These are phyloP conservation scores for Neurospora sp. DNA, from an alignment of 495 filamentous ascomycete species.

Conservation along the genomic window DNA sequence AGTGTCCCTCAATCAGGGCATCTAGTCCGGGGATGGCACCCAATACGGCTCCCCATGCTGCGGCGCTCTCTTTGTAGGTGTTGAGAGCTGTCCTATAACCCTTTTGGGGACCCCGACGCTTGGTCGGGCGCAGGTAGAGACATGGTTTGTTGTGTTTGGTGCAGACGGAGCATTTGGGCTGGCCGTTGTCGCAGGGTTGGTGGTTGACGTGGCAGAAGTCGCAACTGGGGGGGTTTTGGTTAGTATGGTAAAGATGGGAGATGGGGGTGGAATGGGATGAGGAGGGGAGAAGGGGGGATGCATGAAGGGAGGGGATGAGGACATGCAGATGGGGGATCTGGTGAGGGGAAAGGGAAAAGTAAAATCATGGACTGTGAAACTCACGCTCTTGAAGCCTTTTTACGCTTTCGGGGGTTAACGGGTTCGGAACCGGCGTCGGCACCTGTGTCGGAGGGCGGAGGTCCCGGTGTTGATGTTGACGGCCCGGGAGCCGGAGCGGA, in stretches of 20 bases:
- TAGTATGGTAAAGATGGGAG: neutral
- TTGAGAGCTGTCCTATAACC: constrained; percentile 30
- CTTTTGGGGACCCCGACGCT: constrained; percentile 28
- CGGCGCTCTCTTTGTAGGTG: constrained; percentile 30
- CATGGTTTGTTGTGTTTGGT: constrained; percentile 28
- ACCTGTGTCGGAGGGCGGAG: constrained; percentile 13
- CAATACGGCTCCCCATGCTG: constrained; percentile 28
- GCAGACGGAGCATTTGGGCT: constrained; percentile 27
- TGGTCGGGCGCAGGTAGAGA: constrained; percentile 25
- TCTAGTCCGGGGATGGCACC: constrained; percentile 27
- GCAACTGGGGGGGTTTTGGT: constrained; percentile 12
- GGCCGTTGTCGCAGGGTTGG: constrained; percentile 30
- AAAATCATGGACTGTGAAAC: neutral
- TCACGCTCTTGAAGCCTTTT: constrained; percentile 30
- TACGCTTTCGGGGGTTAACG: constrained; percentile 27
- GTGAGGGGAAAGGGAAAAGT: neutral
- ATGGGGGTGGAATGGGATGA: neutral
- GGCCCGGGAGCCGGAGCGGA: neutral
- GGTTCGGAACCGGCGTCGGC: constrained; percentile 23
- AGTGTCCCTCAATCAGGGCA: constrained; percentile 25
- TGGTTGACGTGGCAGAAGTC: constrained; percentile 32
- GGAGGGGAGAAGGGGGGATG: neutral
- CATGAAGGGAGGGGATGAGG: too few species aligned
- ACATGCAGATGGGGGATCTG: too few species aligned
- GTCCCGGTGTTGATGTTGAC: constrained; percentile 4